Percentiles rank a stretch among this genome's conserved stretches.
Evolutionary conservation across 768 basidiomycete genomes (phyloP).

Genomic region (Steccherinum ochraceum): DNA sequence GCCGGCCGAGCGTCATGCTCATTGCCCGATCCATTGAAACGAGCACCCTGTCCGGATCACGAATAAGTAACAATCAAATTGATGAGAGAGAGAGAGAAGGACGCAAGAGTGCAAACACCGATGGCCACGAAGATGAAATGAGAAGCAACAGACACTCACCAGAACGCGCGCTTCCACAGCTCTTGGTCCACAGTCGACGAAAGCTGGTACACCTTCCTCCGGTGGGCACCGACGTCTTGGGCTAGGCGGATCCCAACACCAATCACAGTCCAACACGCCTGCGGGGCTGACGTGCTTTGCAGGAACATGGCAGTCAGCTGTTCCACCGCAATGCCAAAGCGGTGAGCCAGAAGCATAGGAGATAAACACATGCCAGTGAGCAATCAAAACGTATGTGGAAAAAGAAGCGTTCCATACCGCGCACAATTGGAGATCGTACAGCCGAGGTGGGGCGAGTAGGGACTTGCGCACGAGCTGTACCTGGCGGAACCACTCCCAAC

Average conservation of each 20-base stretch:
- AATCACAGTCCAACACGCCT: conserved; percentile 49
- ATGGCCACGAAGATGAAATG: not conserved
- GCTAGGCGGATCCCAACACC: conserved; percentile 64
- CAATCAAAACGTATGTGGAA: too few relatives aligned
- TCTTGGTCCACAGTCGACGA: conserved; percentile 53
- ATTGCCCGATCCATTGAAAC: conserved; percentile 37
- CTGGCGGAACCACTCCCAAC: conserved; percentile 49
- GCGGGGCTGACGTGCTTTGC: conserved; percentile 40
- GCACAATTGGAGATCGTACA: conserved; percentile 67
- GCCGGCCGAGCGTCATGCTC: conserved; percentile 50
- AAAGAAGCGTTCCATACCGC: not conserved
- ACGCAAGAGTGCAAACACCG: not conserved
- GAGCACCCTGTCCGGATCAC: conserved; percentile 11
- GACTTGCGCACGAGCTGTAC: conserved; percentile 56
- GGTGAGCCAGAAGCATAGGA: conserved; percentile 27
- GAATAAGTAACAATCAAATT: too few relatives aligned
- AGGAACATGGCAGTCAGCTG: conserved; percentile 32
- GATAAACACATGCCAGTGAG: too few relatives aligned
- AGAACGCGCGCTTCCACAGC: conserved; percentile 68
- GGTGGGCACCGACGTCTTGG: conserved; percentile 74
- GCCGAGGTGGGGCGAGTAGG: conserved; percentile 46
- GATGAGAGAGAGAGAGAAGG: not conserved
- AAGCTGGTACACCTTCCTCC: conserved; percentile 34
- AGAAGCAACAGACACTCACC: conserved; percentile 27
- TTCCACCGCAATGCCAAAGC: conserved; percentile 19